phyloP scores from a whole-genome alignment of 2,329 filamentous ascomycete genomes.

The Emergomyces pasteurianus region DNA sequence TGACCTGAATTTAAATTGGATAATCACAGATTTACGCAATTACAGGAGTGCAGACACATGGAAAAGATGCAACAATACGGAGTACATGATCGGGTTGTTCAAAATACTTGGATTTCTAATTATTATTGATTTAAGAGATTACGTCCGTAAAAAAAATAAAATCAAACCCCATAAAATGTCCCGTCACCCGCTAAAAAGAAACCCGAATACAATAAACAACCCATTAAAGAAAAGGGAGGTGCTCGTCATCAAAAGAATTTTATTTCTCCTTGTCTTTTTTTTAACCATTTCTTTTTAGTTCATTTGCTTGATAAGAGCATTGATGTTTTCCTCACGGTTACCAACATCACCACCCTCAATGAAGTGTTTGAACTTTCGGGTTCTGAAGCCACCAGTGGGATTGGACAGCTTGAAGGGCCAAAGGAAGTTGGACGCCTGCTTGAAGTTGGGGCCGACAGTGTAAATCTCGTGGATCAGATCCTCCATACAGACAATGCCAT shows the following conservation, averaged over 20 bases:
- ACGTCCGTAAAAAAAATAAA: no score
- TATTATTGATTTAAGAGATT: neutral
- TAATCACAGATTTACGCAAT: neutral
- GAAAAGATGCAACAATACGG: neutral
- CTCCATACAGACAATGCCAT: conserved; percentile 98
- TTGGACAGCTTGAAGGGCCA: conserved; percentile 99
- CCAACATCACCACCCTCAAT: conserved; percentile 97
- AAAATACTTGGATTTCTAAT: conserved; percentile 3
- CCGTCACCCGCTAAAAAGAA: conserved; percentile 3
- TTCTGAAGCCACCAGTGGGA: conserved; percentile 90
- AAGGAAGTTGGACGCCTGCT: conserved; percentile 97
- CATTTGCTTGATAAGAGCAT: conserved; percentile 92
- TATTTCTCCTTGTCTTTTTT: neutral
- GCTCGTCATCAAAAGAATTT: neutral
- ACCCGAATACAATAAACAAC: conserved; percentile 2
- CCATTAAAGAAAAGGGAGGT: neutral
- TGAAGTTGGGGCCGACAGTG: conserved; percentile 98
- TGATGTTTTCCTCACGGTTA: conserved; percentile 98
- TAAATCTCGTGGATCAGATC: conserved; percentile 99
- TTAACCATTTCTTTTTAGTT: no score
- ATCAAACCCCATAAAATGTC: neutral
- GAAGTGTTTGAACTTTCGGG: conserved; percentile 98
- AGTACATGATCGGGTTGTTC: conserved; percentile 1
- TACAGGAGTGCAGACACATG: neutral
- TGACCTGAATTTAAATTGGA: neutral